Conservation (phyloP, 768 basidiomycete genomes). For the Phaffia australis region DNA sequence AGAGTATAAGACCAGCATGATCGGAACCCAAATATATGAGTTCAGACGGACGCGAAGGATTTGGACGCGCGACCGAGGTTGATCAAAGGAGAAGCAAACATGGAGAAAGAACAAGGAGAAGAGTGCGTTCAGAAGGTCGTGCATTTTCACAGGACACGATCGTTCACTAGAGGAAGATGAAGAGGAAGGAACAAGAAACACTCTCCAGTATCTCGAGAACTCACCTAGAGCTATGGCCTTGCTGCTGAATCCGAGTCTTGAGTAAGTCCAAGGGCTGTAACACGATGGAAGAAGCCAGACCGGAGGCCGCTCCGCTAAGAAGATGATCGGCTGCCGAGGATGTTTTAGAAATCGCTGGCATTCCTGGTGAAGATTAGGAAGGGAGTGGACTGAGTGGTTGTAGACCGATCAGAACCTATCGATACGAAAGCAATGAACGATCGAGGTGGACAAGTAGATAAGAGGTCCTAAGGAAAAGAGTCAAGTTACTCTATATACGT, state of each 20-base stretch:
- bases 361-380: too few relatives aligned
- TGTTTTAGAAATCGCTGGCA: too few relatives aligned
- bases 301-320: slow-evolving; percentile 22
- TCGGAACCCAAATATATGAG: not conserved
- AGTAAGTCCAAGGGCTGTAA: slow-evolving; percentile 25
- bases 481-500: too few relatives aligned
- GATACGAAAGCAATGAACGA: too few relatives aligned
- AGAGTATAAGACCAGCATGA: not conserved
- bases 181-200: not conserved
- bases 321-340: slow-evolving; percentile 15
- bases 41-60: not conserved
- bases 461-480: too few relatives aligned
- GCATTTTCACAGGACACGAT: not conserved
- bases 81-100: not conserved
- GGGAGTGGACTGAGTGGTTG: too few relatives aligned
- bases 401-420: too few relatives aligned
- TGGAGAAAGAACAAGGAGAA: not conserved
- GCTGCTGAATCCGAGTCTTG: slow-evolving; percentile 26
- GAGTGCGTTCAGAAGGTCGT: not conserved
- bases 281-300: slow-evolving; percentile 16
- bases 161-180: not conserved
- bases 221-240: slow-evolving; percentile 21
- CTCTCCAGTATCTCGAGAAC: not conserved
- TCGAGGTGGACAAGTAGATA: too few relatives aligned
- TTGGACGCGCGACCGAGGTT: not conserved